Base-by-base conservation (phyloP, 805 yeast genomes). In the Candida dajiaensis region DNA sequence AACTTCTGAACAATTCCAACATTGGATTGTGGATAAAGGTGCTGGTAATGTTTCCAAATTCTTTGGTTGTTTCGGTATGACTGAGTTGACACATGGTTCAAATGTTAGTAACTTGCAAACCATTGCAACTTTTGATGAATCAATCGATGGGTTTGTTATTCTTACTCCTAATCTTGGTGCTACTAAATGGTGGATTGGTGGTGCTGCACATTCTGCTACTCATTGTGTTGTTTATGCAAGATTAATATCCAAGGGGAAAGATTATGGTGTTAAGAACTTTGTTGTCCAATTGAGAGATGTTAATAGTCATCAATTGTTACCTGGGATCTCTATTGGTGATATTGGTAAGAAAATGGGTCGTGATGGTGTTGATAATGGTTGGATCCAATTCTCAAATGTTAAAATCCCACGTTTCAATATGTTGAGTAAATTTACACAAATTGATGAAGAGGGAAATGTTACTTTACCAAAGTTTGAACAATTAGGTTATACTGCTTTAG, bases 181-280 rank as follows among this genome's bases (percentile, higher is more conserved):
- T 37, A 89, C 96, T 25, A 89, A 89, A 67, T 89, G 97, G 97
- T 89, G 97, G 97, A 89, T 89, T 57, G 97, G 97, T 39, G 97
- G 97, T 59, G 97, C 97, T 38, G 97, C 97, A 10, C 95, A 88
- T 66, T 83, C 95, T 20, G 89, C 97, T 9, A 88, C 90, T 28
- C 97, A 90, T 68, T 72, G 87, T 22, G 80, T 83, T 18, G 85
- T 80, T 26, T 90, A 83, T 64, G 97, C 97, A 10, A 75, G 97
- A 51, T 73, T 90, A 50, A 78, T 86, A 46, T 88, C 86, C 23
- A 72, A 82, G 38, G 92, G 87, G 26, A 78, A 84, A 66, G 97
- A 90, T 65, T 82, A 87, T 64, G 97, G 97, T 44, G 96, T 90
- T 44, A 88, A 87, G 68, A 85, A 89, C n/a, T 90, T 90, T 70